These are phyloP conservation scores for Alternaria angustiovoidea DNA, from an alignment of 2,329 filamentous ascomycete species.

Conservation along the genomic window DNA sequence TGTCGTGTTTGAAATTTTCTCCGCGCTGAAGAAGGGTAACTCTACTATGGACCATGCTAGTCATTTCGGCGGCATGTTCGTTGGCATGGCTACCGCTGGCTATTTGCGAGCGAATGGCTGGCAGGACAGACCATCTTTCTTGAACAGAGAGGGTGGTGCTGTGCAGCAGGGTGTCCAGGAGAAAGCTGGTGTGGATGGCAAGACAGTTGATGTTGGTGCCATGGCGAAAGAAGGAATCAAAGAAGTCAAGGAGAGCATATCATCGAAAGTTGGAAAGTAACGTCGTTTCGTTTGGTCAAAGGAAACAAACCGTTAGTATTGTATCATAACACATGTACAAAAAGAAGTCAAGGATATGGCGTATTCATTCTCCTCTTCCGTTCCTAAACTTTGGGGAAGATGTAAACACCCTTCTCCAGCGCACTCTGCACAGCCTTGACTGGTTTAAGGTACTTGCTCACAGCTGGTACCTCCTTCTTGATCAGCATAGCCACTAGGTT, in stretches of 20 bases:
- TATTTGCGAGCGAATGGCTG: slow-evolving; percentile 39
- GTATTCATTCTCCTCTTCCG: background rate
- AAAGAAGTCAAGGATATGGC: background rate
- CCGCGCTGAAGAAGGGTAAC: slow-evolving; percentile 19
- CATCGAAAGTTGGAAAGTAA: background rate
- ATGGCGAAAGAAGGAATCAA: slow-evolving; percentile 31
- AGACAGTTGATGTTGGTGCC: slow-evolving; percentile 36
- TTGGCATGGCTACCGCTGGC: slow-evolving; percentile 35
- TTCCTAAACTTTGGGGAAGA: slow-evolving; percentile 14
- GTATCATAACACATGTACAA: background rate
- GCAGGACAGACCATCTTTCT: slow-evolving; percentile 19
- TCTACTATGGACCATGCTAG: slow-evolving; percentile 45
- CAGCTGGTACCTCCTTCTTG: slow-evolving; percentile 12
- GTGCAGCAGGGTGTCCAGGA: slow-evolving; percentile 16
- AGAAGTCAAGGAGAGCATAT: slow-evolving; percentile 15
- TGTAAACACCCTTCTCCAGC: slow-evolving; percentile 22
- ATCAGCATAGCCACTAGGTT: slow-evolving; percentile 31
- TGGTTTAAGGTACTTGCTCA: slow-evolving; percentile 25
- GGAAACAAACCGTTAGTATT: background rate
- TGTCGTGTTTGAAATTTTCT: slow-evolving; percentile 34
- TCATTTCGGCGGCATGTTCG: slow-evolving; percentile 47
- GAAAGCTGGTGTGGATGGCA: slow-evolving; percentile 20
- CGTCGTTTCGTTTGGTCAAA: background rate
- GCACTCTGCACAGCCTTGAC: slow-evolving; percentile 19
- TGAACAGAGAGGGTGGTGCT: background rate